A percentile compares a stretch with the other conserved stretches of the same genome.
phyloP scores from a whole-genome alignment of 2,329 filamentous ascomycete species.

The Hymenoscyphus repandus region DNA sequence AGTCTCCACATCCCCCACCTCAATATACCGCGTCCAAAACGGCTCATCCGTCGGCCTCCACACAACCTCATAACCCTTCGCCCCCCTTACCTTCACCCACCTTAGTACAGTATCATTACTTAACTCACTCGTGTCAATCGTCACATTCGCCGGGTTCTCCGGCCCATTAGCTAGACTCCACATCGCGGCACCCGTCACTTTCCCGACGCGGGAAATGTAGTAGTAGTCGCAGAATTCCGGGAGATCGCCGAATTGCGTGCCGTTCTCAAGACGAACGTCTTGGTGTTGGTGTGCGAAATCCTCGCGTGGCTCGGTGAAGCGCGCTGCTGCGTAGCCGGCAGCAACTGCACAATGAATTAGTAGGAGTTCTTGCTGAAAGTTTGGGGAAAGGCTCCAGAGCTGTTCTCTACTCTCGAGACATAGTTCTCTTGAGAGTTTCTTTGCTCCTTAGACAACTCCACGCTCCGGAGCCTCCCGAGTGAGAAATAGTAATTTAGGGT shows the following conservation, averaged over 20 bases:
- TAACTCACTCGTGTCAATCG: conserved; percentile 40
- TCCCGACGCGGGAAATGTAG: conserved; percentile 47
- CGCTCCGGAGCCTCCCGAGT: too few relatives aligned
- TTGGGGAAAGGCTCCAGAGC: too few relatives aligned
- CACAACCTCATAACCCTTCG: conserved; percentile 49
- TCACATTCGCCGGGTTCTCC: conserved; percentile 44
- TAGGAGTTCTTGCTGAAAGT: too few relatives aligned
- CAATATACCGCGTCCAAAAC: conserved; percentile 40
- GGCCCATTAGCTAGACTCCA: conserved; percentile 50
- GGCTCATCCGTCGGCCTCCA: conserved; percentile 47
- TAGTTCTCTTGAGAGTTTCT: too few relatives aligned
- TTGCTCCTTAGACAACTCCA: too few relatives aligned
- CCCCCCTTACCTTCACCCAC: conserved; percentile 41
- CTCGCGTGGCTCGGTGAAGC: conserved; percentile 54
- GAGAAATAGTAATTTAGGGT: too few relatives aligned
- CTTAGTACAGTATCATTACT: conserved; percentile 45
- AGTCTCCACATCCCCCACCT: conserved; percentile 42
- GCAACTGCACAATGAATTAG: conserved; percentile 28
- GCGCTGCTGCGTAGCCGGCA: conserved; percentile 45
- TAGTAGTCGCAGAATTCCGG: conserved; percentile 53
- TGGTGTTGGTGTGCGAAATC: conserved; percentile 55
- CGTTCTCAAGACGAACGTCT: conserved; percentile 43
- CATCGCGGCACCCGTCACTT: conserved; percentile 49
- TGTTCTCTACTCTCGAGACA: too few relatives aligned
- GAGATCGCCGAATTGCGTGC: conserved; percentile 50